phyloP scores from a whole-genome alignment of 768 basidiomycete genomes.

The Clathrus columnatus region DNA sequence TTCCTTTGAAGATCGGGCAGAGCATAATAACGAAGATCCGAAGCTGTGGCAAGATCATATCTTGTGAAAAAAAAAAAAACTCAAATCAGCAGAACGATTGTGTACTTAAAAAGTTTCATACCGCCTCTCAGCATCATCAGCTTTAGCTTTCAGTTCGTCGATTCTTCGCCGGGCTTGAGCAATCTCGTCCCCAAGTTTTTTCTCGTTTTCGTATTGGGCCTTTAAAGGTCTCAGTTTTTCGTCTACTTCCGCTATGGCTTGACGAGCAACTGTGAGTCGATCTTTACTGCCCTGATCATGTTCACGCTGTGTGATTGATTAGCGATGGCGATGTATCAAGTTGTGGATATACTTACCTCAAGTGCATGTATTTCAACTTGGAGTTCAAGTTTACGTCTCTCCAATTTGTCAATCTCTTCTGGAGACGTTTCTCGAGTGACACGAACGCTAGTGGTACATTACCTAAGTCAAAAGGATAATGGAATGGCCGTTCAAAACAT shows the following conservation, averaged over 20 bases:
- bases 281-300: constrained; percentile 86
- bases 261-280: constrained; percentile 61
- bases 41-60: constrained; percentile 67
- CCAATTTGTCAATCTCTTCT: constrained; percentile 86
- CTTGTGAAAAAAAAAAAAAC: constrained; percentile 24
- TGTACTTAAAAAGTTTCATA: constrained; percentile 26
- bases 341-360: constrained; percentile 28
- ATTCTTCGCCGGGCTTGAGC: constrained; percentile 69
- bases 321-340: background rate
- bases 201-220: constrained; percentile 82
- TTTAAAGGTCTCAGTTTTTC: constrained; percentile 77
- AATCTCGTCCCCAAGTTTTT: constrained; percentile 72
- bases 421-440: constrained; percentile 93
- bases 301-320: constrained; percentile 39
- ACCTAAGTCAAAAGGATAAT: background rate
- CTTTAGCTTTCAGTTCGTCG: constrained; percentile 86
- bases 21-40: constrained; percentile 86
- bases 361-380: constrained; percentile 94
- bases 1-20: constrained; percentile 73
- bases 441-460: constrained; percentile 49
- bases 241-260: constrained; percentile 74
- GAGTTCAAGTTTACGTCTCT: constrained; percentile 80
- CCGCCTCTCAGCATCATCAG: constrained; percentile 86
- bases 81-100: constrained; percentile 11
- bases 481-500: constrained; percentile 17